Conservation (phyloP, 192 early-diverging fungal genomes). For the Rhizophagus prolifer region DNA sequence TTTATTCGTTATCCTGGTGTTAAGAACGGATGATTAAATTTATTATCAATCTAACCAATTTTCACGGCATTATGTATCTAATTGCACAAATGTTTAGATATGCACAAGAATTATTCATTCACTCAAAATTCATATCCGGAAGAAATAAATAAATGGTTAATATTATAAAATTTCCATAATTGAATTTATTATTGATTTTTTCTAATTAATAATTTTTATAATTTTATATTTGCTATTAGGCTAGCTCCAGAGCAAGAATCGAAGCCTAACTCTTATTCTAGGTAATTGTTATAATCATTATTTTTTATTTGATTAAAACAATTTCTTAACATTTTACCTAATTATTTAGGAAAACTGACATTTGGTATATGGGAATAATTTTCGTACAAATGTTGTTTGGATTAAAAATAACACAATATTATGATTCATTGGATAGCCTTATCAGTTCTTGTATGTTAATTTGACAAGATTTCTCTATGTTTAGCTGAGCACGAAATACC, state of each 20-base stretch:
- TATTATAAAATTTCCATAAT: not conserved
- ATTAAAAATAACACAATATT: slow-evolving; percentile 50
- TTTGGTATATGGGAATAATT: slow-evolving; percentile 68
- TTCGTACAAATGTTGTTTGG: slow-evolving; percentile 75
- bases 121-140: slow-evolving; percentile 30
- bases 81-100: slow-evolving; percentile 24
- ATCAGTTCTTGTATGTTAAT: slow-evolving; percentile 37
- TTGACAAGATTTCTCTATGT: too few species aligned
- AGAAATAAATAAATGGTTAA: slow-evolving; percentile 30
- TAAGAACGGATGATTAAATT: too few species aligned
- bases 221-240: slow-evolving; percentile 27
- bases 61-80: too few species aligned
- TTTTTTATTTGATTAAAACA: not conserved
- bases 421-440: slow-evolving; percentile 52
- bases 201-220: not conserved
- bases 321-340: slow-evolving; percentile 22
- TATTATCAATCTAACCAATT: too few species aligned
- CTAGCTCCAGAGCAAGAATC: slow-evolving; percentile 65
- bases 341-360: slow-evolving; percentile 63
- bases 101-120: slow-evolving; percentile 37
- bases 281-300: not conserved
- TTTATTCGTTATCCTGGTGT: not conserved
- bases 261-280: slow-evolving; percentile 56
- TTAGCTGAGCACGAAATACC: slow-evolving; percentile 52
- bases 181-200: not conserved